phyloP scores from a whole-genome alignment of 2,329 filamentous ascomycete genomes.

The Diaporthe batatas region DNA sequence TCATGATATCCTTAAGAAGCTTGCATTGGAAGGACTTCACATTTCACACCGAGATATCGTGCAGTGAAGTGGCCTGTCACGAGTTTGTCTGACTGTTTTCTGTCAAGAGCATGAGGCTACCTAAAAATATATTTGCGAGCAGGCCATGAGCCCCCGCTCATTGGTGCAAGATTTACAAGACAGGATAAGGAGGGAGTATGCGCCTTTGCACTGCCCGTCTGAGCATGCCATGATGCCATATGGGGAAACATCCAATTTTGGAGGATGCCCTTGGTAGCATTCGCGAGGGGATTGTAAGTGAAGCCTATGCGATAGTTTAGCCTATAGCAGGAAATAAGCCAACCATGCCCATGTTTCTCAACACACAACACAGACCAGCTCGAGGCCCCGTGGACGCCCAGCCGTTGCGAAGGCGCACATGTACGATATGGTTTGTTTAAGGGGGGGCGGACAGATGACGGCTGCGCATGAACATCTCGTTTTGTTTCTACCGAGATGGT shows the following conservation, averaged over 20 bases:
- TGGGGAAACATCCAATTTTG: background rate
- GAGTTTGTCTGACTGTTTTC: background rate
- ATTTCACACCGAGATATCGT: background rate
- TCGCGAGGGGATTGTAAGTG: no score
- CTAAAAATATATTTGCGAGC: background rate
- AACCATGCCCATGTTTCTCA: background rate
- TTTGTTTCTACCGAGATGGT: slow-evolving; percentile 3
- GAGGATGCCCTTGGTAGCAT: no score
- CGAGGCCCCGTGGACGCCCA: background rate
- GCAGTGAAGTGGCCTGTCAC: background rate
- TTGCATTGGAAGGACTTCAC: background rate
- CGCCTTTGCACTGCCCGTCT: background rate
- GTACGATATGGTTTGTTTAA: background rate
- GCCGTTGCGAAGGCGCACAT: background rate
- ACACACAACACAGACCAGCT: background rate
- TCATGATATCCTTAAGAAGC: background rate
- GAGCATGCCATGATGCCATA: background rate
- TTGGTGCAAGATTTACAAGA: background rate
- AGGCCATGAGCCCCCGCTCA: no score
- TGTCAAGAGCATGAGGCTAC: no score
- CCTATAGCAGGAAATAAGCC: background rate
- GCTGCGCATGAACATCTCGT: background rate
- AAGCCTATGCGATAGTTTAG: background rate
- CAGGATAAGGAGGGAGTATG: no score
- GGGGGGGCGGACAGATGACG: background rate